Base-by-base conservation (phyloP, 2,329 filamentous ascomycete species). In the Fusarium pseudocircinatum region DNA sequence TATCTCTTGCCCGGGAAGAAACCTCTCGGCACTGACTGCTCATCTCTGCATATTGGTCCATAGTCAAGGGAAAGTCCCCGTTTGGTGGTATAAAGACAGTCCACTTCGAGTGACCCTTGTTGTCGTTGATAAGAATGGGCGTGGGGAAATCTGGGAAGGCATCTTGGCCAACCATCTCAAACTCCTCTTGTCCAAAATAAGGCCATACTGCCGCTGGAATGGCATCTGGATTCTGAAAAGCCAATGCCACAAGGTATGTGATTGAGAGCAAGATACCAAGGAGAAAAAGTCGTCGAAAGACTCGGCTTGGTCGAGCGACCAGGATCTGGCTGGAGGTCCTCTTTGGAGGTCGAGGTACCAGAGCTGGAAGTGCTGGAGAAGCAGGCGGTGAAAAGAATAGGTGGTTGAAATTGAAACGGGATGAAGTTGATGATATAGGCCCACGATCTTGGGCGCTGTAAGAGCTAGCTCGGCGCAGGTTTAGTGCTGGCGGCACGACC, bases 71-170 rank as follows among this genome's bases (percentile, higher is more conserved):
- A 68, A 96, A 96, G 7, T 86, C 84, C 50, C 87, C 84, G 64
- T 86, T 87, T 12, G 87, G 85, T 2, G 94, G 94, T 42, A 97
- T 95, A 4, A 90, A 94, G 16, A 97, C 88, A 0, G 94, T 96
- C 94, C 94, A 97, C 79, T 89, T 92, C 16, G 90, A 85, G 58
- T 86, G 87, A 7, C 92, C 92, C 49, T 86, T 84, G 32, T 85
- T 83, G 81, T 95, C 93, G 20, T 87, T 89, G 50, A 95, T 85
- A 11, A 94, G 87, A 26, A 96, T 86, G 0, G 93, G 92, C 1
- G 92, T 92, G 1, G 94, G 91, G 70, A 93, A 90, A 34, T 92
- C 87, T 1, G 93, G 93, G n/a, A 94, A 81, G 46, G 85, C 85
- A 69, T 90, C 87, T 68, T 90, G 90, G 42, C 87, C 89, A 13